Base-by-base conservation (phyloP, 495 filamentous ascomycete genomes). In the Aspergillus kassunensis region DNA sequence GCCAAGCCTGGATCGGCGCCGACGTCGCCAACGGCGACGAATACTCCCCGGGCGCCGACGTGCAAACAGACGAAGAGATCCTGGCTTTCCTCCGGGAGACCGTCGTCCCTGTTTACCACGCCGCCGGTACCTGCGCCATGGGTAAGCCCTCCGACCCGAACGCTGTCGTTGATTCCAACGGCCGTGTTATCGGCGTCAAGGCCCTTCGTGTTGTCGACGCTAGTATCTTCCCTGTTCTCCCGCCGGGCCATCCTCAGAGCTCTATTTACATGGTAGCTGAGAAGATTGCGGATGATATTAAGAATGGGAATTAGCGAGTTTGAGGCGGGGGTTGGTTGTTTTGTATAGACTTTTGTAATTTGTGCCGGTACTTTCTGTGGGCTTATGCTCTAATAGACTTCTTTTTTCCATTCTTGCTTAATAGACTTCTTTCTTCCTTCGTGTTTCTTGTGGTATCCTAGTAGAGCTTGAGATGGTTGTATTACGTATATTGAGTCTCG, bases 181-280 rank as follows among this genome's bases (percentile, higher is more conserved):
- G 80, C 37, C 58, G 75, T 2, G 80, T 85, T 0, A 62, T 74
- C 31, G 76, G 77, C 3, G 13, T n/a, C 9, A 33, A 33, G 7
- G 2, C 3, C 6, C 9, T 33, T 3, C 30, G 30, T 11, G 77
- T 86, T 11, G 80, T 85, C 4, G 83, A 87, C 66, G 79, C 77
- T 1, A 74, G 72, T 29, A 63, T 75, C 19, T 81, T 86, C 53
- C 77, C 83, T 0, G 57, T 84, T 12, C 54, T 82, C 19, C 71
- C 72, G 1, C 79, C 82, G 0, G 80, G 80, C 0, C 79, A 83
- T 61, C 82, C 80, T 6, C 68, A 76, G 58, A 63, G 72, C 1
- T 73, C 67, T 6, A 67, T 80, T 45, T 83, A 69, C 72, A 54
- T 49, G 46, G 46, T 49, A 1, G 46, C 46, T 1, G 46, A 49